Base-by-base conservation (phyloP, 2,329 filamentous ascomycete species). In the Trichoderma arundinaceum region DNA sequence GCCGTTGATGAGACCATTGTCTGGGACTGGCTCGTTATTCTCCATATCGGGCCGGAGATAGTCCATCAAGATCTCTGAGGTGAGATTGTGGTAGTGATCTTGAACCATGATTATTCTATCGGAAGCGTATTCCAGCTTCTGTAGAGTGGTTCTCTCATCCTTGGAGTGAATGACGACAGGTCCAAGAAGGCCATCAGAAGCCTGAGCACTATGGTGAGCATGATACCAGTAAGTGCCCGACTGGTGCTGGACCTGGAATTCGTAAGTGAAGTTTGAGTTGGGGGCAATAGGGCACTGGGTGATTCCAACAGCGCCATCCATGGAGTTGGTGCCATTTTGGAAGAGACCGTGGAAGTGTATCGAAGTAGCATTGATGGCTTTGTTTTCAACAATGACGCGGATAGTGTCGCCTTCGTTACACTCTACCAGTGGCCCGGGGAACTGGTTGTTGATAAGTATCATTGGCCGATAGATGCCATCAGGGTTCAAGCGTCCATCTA, bases 331-430 rank as follows among this genome's bases (percentile, higher is more conserved):
- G 10, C 89, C 90, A 69, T 91, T 91, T 73, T 92, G 90, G 72
- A 87, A 92, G 68, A 94, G 82, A 15, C 91, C 91, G 70, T 94
- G 91, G 75, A 91, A 94, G 73, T 94, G 91, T 5, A 94, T 81
- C 43, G 83, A 85, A 8, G 89, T 90, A 12, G 83, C 85, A 69
- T 92, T 90, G 12, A 81, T 79, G 0, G 90, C 85, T 22, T 84
- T 81, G 71, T 94, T 94, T 69, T 86, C 79, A 58, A 92, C 81
- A 38, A 91, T 86, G 49, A 93, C 86, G 3, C 92, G 75, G 8
- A 95, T 76, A 1, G 84, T 86, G 71, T 95, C 92, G 19, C 90
- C 90, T 69, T 91, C 87, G 69, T 91, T 92, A 68, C 88, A 86
- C 69, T 91, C 86, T 52, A 95, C 86, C 51, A 90, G 76, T 6